A percentile compares a stretch with the other conserved stretches of the same genome.
Conservation (phyloP, 2,329 filamentous ascomycete species). For the Westerdykella ornata region DNA sequence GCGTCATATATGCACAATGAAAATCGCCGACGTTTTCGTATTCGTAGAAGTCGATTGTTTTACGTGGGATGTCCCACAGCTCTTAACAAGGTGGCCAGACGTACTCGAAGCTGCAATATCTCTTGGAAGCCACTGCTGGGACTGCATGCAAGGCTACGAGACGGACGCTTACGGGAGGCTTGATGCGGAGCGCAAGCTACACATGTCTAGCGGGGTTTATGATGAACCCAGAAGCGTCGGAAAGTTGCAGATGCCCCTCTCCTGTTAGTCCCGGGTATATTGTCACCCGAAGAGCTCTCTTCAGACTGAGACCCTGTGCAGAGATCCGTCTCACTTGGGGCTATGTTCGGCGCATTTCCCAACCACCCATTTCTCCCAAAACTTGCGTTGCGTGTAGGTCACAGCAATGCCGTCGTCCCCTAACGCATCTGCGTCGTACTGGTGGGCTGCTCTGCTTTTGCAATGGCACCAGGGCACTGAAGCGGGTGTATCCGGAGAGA, state of each 20-base stretch:
- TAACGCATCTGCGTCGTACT: conserved; percentile 41
- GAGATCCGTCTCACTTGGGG: conserved; percentile 26
- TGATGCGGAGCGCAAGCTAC: conserved; percentile 1
- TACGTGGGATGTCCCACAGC: background rate
- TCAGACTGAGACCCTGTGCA: too few species aligned
- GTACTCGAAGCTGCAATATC: too few species aligned
- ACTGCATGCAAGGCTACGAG: too few species aligned
- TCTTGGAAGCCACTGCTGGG: too few species aligned
- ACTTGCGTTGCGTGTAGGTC: conserved; percentile 46
- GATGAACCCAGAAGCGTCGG: background rate
- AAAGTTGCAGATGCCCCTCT: too few species aligned
- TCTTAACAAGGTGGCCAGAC: background rate
- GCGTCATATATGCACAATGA: too few species aligned
- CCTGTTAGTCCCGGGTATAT: too few species aligned
- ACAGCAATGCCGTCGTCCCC: conserved; percentile 46
- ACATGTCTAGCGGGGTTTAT: background rate
- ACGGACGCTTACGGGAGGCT: too few species aligned
- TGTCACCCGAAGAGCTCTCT: too few species aligned
- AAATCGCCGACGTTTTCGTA: too few species aligned
- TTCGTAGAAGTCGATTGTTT: background rate
- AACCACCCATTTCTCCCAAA: conserved; percentile 52
- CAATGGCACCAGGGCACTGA: conserved; percentile 45
- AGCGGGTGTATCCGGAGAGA: conserved; percentile 43
- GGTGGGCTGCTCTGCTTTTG: conserved; percentile 29
- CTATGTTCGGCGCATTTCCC: conserved; percentile 42